Evolutionary conservation across 2,329 filamentous ascomycete species (phyloP).

Genomic region (Fusarium sp.): DNA sequence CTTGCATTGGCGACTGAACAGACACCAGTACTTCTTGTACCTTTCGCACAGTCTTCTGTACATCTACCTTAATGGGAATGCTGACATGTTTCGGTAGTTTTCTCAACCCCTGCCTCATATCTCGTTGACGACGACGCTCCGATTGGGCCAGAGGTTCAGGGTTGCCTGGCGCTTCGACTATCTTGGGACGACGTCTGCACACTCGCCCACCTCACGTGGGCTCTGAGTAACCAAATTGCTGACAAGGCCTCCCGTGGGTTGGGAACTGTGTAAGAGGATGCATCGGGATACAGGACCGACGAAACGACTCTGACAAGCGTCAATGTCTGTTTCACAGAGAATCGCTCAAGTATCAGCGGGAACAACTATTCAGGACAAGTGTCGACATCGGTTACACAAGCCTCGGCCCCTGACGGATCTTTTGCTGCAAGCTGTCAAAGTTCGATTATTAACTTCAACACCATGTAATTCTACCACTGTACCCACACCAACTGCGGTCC

Average conservation of each 20-base stretch:
- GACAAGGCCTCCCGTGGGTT: constrained; percentile 34
- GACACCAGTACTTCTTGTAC: constrained; percentile 10
- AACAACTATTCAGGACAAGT: not conserved
- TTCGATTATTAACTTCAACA: constrained; percentile 12
- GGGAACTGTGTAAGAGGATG: constrained; percentile 2
- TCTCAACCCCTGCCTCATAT: constrained; percentile 30
- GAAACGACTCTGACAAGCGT: not conserved
- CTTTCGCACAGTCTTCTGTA: constrained; percentile 22
- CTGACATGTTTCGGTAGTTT: constrained; percentile 32
- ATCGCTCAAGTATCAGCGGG: not conserved
- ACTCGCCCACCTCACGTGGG: constrained; percentile 38
- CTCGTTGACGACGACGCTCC: constrained; percentile 3
- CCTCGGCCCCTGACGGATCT: not conserved
- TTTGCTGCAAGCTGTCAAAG: not conserved
- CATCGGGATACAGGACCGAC: not conserved
- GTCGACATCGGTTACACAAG: not conserved
- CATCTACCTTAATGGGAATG: constrained; percentile 21
- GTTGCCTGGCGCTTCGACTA: constrained; percentile 33
- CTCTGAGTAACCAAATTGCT: constrained; percentile 34
- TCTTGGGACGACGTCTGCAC: constrained; percentile 19
- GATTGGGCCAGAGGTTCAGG: constrained; percentile 29
- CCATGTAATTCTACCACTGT: constrained; percentile 15
- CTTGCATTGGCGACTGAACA: constrained; percentile 23
- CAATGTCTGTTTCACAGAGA: not conserved
- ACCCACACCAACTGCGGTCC: constrained; percentile 28